A percentile compares a stretch with the other conserved stretches of the same genome.
Conservation (phyloP, 2,329 filamentous ascomycete genomes). For the Aaosphaeria arxii region DNA sequence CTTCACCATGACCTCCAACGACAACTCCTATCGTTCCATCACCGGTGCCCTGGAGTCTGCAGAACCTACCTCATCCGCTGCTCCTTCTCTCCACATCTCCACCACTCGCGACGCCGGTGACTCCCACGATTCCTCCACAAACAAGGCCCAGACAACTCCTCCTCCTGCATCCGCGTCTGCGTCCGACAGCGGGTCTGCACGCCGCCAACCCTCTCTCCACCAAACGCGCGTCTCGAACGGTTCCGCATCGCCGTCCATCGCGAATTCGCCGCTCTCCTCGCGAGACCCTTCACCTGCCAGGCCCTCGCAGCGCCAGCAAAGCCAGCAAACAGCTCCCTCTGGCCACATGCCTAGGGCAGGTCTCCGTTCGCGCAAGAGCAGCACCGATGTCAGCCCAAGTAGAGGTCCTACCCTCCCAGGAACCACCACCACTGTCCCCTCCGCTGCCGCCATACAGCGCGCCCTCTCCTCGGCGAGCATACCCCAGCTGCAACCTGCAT, state of each 20-base stretch:
- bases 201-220: constrained; percentile 18
- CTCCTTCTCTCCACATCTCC: constrained; percentile 7
- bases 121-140: constrained; percentile 11
- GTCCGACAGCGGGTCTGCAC: constrained; percentile 18
- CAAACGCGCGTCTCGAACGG: constrained; percentile 21
- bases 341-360: constrained; percentile 20
- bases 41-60: constrained; percentile 35
- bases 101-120: constrained; percentile 7
- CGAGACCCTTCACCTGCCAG: constrained; percentile 47
- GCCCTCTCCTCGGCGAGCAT: constrained; percentile 67
- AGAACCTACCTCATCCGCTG: constrained; percentile 27
- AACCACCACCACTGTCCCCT: constrained; percentile 49
- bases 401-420: constrained; percentile 34
- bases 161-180: constrained; percentile 5
- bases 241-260: constrained; percentile 36
- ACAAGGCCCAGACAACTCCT: constrained; percentile 6
- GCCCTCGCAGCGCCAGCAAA: constrained; percentile 23
- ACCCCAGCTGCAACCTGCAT: constrained; percentile 61
- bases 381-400: constrained; percentile 41
- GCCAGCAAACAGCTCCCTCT: constrained; percentile 8
- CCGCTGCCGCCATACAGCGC: constrained; percentile 62
- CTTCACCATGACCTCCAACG: constrained; percentile 23
- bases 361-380: constrained; percentile 44
- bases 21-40: constrained; percentile 35
- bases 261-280: constrained; percentile 45